Percentiles rank a stretch among this genome's conserved stretches.
Evolutionary conservation across 2,329 filamentous ascomycete species (phyloP).

Genomic region (Diaporthe longicolla): DNA sequence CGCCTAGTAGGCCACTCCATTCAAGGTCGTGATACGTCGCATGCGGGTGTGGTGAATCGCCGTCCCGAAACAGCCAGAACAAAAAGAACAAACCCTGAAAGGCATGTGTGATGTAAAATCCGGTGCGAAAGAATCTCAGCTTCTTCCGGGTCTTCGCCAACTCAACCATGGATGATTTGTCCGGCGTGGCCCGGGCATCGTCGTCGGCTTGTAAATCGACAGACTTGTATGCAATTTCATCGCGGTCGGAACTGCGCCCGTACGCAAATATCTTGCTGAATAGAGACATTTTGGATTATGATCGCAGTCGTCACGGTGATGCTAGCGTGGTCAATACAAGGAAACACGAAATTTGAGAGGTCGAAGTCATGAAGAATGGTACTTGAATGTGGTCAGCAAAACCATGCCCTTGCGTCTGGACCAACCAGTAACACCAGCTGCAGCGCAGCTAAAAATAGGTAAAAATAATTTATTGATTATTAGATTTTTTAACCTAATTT

Average conservation of each 20-base stretch:
- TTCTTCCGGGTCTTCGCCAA: slow-evolving; percentile 16
- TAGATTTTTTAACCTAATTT: too few species aligned
- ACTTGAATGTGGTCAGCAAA: not conserved
- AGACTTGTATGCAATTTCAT: slow-evolving; percentile 26
- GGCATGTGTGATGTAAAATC: slow-evolving; percentile 8
- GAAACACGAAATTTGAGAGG: not conserved
- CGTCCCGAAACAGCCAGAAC: not conserved
- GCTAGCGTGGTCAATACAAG: not conserved
- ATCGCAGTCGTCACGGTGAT: not conserved
- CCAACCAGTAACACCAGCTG: not conserved
- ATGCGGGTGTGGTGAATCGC: not conserved
- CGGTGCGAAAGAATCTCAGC: slow-evolving; percentile 23
- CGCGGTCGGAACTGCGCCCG: not conserved
- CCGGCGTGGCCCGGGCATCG: not conserved
- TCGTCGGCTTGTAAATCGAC: slow-evolving; percentile 19
- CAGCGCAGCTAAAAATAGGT: too few species aligned
- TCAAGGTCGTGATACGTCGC: slow-evolving; percentile 7
- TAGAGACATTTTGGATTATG: not conserved
- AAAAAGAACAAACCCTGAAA: slow-evolving; percentile 3
- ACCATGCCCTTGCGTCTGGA: not conserved
- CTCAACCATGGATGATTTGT: slow-evolving; percentile 4
- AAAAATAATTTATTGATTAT: not conserved
- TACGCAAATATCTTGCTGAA: slow-evolving; percentile 10
- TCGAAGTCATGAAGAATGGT: not conserved
- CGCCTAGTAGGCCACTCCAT: slow-evolving; percentile 21